Evolutionary conservation across 768 basidiomycete species (phyloP), one percentile per base, ranked within the genome.

Genomic region (Leccinellum albellum): DNA sequence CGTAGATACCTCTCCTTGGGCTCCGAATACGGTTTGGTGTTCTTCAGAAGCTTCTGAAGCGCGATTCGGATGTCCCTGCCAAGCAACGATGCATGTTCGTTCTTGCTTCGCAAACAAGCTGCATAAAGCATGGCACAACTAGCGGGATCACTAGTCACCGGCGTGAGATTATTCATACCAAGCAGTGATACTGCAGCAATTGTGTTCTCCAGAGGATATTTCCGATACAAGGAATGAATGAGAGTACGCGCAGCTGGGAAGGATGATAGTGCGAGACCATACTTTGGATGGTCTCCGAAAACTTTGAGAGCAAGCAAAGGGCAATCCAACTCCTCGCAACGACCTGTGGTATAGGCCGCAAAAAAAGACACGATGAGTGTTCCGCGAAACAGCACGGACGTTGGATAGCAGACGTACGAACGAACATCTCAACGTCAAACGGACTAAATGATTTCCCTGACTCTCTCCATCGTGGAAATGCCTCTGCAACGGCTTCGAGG

Each of bases 201-300:
- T 40, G 76, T 66, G 57, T 81, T 72, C 20, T 79, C 70, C 21
- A 87, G 67, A 1, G 83, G 78, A 57, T 78, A 67, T 17, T 74
- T 63, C 49, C 69, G 57, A 64, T 82, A 80, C 3, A 88, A 73
- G 1, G 83, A 76, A 56, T 87, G 81, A 1, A 88, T 66, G 46
- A 89, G 79, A 42, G 76, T 78, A 4, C 80, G 85, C 1, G 79
- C 87, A 2, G 79, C 82, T 0, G 73, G 60, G 10, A 81, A 71
- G 3, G 81, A 79, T 8, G 62, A 55, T 14, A 88, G 75, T 21
- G 73, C 67, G 17, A 88, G 61, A 50, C 81, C 79, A 67, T 88
- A 86, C 65, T 83, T 84, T 14, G 83, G 74, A 55, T 79, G 85
- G 64, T 88, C 73, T 21, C 82, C 80, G 64, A 86, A 85, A 21